Base-by-base conservation (phyloP, 495 filamentous ascomycete species). In the Podospora pseudoanserina region DNA sequence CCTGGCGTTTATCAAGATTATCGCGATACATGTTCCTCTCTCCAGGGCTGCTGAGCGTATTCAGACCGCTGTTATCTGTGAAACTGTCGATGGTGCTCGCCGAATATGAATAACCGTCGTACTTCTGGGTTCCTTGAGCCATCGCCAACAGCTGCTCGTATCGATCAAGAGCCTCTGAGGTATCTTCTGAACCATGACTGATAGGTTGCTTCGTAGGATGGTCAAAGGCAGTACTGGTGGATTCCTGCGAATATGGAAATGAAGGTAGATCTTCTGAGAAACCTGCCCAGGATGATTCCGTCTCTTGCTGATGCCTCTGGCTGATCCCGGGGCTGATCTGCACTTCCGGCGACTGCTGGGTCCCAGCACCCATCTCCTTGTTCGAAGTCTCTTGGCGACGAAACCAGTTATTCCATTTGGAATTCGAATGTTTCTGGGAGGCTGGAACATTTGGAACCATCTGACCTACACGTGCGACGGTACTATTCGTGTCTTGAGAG, bases 321-420 rank as follows among this genome's bases (percentile, higher is more conserved):
- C 76, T 78, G 11, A 75, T 60, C 1, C 74, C 73, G 15, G 74
- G 76, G 59, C 71, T 78, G 28, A 75, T 53, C n/a, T 34, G 54
- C 72, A 39, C 71, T 68, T 55, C 71, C 66, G 26, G 62, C 26
- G 68, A 59, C 18, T 58, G 53, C 23, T 58, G 34, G 19, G 30
- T 75, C 58, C 26, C 65, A 34, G 63, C n/a, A 18, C 55, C 55
- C 64, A 68, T 67, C 64, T 62, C 72, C 11, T 70, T 56, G 7
- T 60, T 32, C n/a, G 39, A 49, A 11, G 39, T 11, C 15, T 16
- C 39, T 11, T 16, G 6, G 9, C 39, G 9, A 49, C 32, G 55
- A 4, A 74, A 60, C 76, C 74, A 78, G 5, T 49, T 63, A 30
- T 60, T 68, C 70, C 71, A 76, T 13, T 11, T 61, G 26, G 19